These are phyloP conservation scores for Penicillium polonicum DNA, from an alignment of 2,329 filamentous ascomycete genomes.

Conservation along the genomic window DNA sequence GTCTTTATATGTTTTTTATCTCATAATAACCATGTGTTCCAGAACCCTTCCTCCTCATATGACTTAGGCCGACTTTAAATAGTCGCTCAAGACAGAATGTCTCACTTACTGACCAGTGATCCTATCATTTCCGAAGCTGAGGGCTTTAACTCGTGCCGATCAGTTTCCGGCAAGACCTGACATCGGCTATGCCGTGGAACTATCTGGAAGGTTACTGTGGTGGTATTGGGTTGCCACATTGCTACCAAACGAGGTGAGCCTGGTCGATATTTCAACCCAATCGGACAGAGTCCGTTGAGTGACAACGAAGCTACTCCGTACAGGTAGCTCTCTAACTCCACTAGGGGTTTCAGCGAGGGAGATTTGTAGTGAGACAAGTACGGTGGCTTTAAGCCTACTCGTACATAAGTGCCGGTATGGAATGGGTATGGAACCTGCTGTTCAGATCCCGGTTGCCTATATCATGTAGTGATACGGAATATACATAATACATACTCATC, in stretches of 20 bases:
- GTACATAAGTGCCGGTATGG: background rate
- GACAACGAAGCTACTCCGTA: background rate
- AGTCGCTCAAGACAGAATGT: conserved; percentile 4
- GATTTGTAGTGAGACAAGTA: conserved; percentile 3
- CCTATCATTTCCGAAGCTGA: background rate
- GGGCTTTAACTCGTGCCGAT: background rate
- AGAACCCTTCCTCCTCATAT: background rate
- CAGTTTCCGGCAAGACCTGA: background rate
- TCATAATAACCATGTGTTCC: too few relatives aligned
- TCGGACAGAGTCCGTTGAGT: background rate
- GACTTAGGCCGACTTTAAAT: background rate
- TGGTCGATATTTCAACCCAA: background rate
- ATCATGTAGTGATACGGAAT: too few relatives aligned
- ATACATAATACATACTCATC: too few relatives aligned
- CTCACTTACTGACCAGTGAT: conserved; percentile 9
- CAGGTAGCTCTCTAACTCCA: background rate
- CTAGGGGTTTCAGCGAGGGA: background rate
- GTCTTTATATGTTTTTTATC: too few relatives aligned
- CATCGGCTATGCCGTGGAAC: background rate
- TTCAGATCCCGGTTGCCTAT: background rate
- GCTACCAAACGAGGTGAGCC: background rate
- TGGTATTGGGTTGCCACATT: background rate
- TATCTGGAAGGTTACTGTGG: background rate
- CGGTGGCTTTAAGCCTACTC: background rate
- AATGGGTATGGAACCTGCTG: background rate